Evolutionary conservation across 306 rosid species (phyloP).

Genomic region (Adenanthera pavonina): DNA sequence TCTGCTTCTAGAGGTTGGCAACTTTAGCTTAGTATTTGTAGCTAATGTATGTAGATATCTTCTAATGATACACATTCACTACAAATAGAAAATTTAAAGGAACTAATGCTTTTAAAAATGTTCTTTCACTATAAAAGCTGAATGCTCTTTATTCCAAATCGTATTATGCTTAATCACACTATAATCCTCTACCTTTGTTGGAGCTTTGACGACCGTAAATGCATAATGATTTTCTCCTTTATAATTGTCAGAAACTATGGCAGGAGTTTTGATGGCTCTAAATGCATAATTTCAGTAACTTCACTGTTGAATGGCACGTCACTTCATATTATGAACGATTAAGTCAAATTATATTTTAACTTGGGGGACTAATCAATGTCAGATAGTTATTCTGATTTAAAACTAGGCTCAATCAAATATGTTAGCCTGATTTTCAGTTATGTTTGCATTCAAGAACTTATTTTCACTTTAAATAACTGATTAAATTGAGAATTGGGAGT

Average conservation of each 20-base stretch:
- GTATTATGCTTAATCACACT: neutral
- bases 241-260: neutral
- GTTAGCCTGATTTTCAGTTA: neutral
- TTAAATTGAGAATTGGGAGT: slow-evolving; percentile 8
- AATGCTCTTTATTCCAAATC: slow-evolving; percentile 22
- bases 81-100: slow-evolving; percentile 7
- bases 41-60: neutral
- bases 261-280: neutral
- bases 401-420: slow-evolving; percentile 9
- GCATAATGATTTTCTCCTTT: neutral
- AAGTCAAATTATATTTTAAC: slow-evolving; percentile 3
- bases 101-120: slow-evolving; percentile 5
- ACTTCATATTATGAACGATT: neutral
- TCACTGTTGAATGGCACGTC: neutral
- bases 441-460: neutral
- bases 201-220: slow-evolving; percentile 6
- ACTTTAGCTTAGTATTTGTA: slow-evolving; percentile 10
- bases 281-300: slow-evolving; percentile 1
- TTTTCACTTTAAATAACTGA: neutral
- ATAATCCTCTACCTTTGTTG: neutral
- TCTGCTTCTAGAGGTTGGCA: slow-evolving; percentile 66
- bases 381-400: slow-evolving; percentile 26
- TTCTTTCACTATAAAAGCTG: neutral
- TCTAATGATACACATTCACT: slow-evolving; percentile 15
- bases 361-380: slow-evolving; percentile 16